Evolutionary conservation across 1,284 basidiomycete genomes (phyloP).

Genomic region (Sanghuangporus weigelae): DNA sequence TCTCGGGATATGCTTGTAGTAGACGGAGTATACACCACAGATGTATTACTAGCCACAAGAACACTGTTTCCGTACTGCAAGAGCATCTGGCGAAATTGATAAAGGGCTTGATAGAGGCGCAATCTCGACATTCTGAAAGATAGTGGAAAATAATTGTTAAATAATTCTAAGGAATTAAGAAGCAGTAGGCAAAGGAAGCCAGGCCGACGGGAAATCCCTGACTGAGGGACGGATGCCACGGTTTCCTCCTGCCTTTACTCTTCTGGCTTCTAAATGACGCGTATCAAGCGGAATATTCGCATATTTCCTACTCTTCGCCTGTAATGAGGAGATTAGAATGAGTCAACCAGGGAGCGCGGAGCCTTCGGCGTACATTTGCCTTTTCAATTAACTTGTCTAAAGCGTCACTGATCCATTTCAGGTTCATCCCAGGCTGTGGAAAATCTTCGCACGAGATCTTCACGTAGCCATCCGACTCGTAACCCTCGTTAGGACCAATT

Average conservation of each 20-base stretch:
- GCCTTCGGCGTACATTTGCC: slow-evolving; percentile 64
- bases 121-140: not conserved
- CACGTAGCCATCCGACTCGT: slow-evolving; percentile 68
- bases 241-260: slow-evolving; percentile 5
- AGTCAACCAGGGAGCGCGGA: slow-evolving; percentile 3
- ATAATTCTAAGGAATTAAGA: not conserved
- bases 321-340: slow-evolving; percentile 1
- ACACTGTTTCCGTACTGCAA: slow-evolving; percentile 4
- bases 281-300: slow-evolving; percentile 11
- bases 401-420: slow-evolving; percentile 82
- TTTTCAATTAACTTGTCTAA: slow-evolving; percentile 66
- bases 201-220: slow-evolving; percentile 11
- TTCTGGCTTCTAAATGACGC: slow-evolving; percentile 12
- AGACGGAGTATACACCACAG: not conserved
- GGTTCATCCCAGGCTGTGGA: slow-evolving; percentile 70
- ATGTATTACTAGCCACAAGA: slow-evolving; percentile 12
- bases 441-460: slow-evolving; percentile 86
- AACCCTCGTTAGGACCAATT: slow-evolving; percentile 34
- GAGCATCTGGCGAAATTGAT: not conserved
- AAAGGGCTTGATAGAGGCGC: too few relatives aligned
- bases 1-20: slow-evolving; percentile 5
- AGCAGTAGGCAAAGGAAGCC: slow-evolving; percentile 9
- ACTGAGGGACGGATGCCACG: not conserved
- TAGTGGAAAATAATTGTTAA: not conserved
- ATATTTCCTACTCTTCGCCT: slow-evolving; percentile 4